These are phyloP conservation scores for Emergomyces africanus DNA, from an alignment of 2,329 filamentous ascomycete species.

Conservation along the genomic window DNA sequence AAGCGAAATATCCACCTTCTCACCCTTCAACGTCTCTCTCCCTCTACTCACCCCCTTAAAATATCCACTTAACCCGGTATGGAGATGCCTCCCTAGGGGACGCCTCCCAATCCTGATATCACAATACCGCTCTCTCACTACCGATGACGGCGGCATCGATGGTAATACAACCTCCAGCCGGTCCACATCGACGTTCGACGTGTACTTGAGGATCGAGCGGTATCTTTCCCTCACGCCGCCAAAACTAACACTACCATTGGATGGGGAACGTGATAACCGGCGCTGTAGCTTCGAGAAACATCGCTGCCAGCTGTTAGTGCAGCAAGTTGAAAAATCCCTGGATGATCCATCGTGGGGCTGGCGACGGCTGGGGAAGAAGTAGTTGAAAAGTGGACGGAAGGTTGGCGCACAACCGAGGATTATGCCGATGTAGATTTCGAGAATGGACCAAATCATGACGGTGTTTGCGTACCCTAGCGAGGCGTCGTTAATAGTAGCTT, in stretches of 20 bases:
- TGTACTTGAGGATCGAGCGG: not conserved
- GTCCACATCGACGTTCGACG: not conserved
- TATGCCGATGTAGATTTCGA: constrained; percentile 20
- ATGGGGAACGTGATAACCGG: not conserved
- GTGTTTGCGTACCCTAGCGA: constrained; percentile 14
- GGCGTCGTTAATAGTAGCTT: not conserved
- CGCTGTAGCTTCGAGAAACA: not conserved
- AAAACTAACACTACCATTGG: not conserved
- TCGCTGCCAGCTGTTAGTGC: not conserved
- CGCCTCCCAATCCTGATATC: not conserved
- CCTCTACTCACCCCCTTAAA: not conserved
- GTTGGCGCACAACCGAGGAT: constrained; percentile 18
- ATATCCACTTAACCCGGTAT: not conserved
- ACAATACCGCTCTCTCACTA: not conserved
- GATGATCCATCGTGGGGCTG: not conserved
- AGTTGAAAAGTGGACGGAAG: constrained; percentile 17
- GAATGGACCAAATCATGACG: constrained; percentile 17
- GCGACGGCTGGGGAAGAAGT: constrained; percentile 13
- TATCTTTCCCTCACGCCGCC: not conserved
- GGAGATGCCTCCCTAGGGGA: not conserved
- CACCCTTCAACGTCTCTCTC: not conserved
- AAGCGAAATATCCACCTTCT: not conserved
- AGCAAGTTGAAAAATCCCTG: not conserved
- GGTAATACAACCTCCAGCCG: not conserved
- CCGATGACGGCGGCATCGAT: not conserved